phyloP scores from a whole-genome alignment of 2,329 filamentous ascomycete species.

The Kalaharituber pfeilii region DNA sequence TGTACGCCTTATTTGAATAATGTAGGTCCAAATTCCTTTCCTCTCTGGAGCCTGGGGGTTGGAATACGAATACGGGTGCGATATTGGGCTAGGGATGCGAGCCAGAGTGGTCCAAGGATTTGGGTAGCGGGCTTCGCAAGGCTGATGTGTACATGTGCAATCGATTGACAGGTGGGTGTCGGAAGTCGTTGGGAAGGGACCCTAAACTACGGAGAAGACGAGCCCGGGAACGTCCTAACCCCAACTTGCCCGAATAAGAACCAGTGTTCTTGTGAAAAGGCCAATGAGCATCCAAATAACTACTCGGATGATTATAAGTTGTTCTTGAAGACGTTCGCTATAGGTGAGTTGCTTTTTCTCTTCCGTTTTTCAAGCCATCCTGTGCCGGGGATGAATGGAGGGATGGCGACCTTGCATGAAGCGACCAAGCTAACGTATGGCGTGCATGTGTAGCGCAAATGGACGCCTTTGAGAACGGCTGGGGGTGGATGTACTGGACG shows the following conservation, averaged over 20 bases:
- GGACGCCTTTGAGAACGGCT: slow-evolving; percentile 77
- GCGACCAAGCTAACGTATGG: neutral
- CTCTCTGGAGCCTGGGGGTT: neutral
- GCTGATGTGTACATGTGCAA: neutral
- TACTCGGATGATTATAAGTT: slow-evolving; percentile 64
- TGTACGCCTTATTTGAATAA: slow-evolving; percentile 78
- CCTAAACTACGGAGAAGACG: slow-evolving; percentile 45
- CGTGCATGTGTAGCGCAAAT: slow-evolving; percentile 56
- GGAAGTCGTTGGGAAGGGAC: slow-evolving; percentile 89
- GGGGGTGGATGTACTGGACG: slow-evolving; percentile 99
- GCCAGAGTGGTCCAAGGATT: neutral
- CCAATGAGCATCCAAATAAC: slow-evolving; percentile 52
- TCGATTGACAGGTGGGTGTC: slow-evolving; percentile 34
- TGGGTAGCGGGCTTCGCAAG: neutral
- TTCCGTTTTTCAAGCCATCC: neutral
- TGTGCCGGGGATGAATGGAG: neutral
- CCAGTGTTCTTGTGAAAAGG: slow-evolving; percentile 54
- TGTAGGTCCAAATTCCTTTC: slow-evolving; percentile 32
- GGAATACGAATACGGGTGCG: too few species aligned
- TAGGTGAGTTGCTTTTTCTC: slow-evolving; percentile 28
- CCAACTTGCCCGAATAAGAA: slow-evolving; percentile 53
- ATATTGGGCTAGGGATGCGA: too few species aligned
- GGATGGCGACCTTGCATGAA: too few species aligned
- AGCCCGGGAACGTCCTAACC: slow-evolving; percentile 42
- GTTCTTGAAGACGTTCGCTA: slow-evolving; percentile 76